Conservation (phyloP, 805 yeast genomes). For the Ogataea chonburiensis region DNA sequence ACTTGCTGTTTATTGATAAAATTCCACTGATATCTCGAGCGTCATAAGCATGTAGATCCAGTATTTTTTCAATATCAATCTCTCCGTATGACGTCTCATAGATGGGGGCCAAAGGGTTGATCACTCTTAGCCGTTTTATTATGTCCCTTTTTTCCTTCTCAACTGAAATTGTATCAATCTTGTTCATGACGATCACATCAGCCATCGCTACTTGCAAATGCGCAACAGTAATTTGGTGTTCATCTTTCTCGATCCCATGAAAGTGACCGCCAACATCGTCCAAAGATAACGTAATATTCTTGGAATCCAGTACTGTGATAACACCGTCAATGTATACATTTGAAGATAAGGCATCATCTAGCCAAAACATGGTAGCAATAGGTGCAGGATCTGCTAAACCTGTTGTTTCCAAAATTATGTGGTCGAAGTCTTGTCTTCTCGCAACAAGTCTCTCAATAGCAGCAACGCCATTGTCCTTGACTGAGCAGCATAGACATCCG, state of each 20-base stretch:
- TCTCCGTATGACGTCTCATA: constrained; percentile 73
- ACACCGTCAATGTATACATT: constrained; percentile 90
- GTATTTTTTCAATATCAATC: constrained; percentile 58
- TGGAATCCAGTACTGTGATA: constrained; percentile 79
- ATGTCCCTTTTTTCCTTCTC: constrained; percentile 27
- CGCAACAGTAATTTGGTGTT: constrained; percentile 67
- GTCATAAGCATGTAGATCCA: constrained; percentile 81
- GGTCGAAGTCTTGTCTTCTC: constrained; percentile 68
- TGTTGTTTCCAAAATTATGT: constrained; percentile 89
- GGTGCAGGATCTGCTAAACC: constrained; percentile 99
- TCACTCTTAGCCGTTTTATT: constrained; percentile 41
- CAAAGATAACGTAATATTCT: constrained; percentile 61
- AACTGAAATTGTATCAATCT: constrained; percentile 54
- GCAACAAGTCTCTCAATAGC: constrained; percentile 88
- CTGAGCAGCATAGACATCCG: constrained; percentile 96
- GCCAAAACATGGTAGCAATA: constrained; percentile 96
- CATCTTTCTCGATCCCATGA: constrained; percentile 43
- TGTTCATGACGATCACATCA: constrained; percentile 78
- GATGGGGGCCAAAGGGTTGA: constrained; percentile 70
- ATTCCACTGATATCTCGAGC: constrained; percentile 29
- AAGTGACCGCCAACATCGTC: constrained; percentile 74
- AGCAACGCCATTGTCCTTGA: constrained; percentile 89
- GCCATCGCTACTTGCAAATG: constrained; percentile 89
- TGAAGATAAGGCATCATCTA: constrained; percentile 83
- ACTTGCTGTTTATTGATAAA: constrained; percentile 25